These are phyloP conservation scores for Irpex sp. DNA, from an alignment of 1,284 basidiomycete species.

Conservation along the genomic window DNA sequence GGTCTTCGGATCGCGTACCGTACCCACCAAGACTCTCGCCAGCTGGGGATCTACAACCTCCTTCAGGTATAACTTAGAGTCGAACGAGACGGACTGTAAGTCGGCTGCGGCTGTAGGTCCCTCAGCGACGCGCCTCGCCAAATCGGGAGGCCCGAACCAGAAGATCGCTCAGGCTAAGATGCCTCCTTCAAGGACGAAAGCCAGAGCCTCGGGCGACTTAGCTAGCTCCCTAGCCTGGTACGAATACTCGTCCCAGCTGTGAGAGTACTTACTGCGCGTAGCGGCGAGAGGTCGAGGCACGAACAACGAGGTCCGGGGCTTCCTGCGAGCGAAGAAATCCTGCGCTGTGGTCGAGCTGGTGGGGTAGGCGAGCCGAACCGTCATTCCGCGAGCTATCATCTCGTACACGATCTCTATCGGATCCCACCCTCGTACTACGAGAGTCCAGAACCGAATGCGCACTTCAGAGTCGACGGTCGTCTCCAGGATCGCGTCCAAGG, in stretches of 20 bases:
- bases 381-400: background rate
- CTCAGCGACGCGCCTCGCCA: background rate
- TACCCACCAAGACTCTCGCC: background rate
- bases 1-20: background rate
- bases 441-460: background rate
- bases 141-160: background rate
- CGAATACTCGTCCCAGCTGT: background rate
- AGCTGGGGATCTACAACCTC: background rate
- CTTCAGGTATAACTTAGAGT: background rate
- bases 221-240: background rate
- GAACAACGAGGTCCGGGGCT: background rate
- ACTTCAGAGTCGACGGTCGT: background rate
- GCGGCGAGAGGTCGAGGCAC: background rate
- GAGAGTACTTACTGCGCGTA: background rate
- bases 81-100: background rate
- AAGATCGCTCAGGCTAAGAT: background rate
- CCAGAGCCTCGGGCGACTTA: background rate
- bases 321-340: background rate
- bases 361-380: background rate
- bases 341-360: background rate
- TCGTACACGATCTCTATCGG: background rate
- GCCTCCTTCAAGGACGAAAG: background rate
- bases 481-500: background rate
- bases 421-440: background rate
- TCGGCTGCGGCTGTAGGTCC: background rate